Evolutionary conservation across 78 protist genomes (phyloP).

Genomic region (Blattamonas nauphoetae): DNA sequence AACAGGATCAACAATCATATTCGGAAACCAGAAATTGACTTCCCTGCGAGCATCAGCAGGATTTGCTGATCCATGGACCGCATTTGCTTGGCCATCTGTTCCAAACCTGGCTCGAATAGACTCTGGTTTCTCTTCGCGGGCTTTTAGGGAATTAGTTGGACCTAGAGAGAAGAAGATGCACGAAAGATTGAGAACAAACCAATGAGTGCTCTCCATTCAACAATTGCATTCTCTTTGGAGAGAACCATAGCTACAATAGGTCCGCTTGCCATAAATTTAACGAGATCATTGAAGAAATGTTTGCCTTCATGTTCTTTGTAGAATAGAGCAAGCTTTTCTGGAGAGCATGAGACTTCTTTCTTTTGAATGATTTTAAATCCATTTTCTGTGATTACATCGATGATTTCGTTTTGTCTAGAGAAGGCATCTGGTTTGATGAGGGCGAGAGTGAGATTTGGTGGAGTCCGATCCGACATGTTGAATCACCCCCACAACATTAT

Average conservation of each 20-base stretch:
- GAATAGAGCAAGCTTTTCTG: neutral
- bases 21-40: neutral
- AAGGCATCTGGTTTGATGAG: neutral
- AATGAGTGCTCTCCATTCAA: neutral
- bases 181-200: neutral
- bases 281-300: neutral
- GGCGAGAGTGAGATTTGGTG: neutral
- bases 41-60: constrained; percentile 10
- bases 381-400: neutral
- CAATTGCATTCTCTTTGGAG: neutral
- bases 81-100: neutral
- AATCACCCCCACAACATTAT: neutral
- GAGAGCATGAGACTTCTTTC: neutral
- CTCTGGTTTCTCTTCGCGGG: neutral
- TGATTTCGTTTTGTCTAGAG: neutral
- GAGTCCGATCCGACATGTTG: neutral
- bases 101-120: neutral
- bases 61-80: neutral
- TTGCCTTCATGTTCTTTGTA: neutral
- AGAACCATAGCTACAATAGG: neutral
- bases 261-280: constrained; percentile 8
- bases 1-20: neutral
- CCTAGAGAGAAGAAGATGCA: neutral
- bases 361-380: neutral
- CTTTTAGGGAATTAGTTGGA: neutral